Evolutionary conservation across 2,329 filamentous ascomycete genomes (phyloP).

Genomic region (Aspergillus floridensis): DNA sequence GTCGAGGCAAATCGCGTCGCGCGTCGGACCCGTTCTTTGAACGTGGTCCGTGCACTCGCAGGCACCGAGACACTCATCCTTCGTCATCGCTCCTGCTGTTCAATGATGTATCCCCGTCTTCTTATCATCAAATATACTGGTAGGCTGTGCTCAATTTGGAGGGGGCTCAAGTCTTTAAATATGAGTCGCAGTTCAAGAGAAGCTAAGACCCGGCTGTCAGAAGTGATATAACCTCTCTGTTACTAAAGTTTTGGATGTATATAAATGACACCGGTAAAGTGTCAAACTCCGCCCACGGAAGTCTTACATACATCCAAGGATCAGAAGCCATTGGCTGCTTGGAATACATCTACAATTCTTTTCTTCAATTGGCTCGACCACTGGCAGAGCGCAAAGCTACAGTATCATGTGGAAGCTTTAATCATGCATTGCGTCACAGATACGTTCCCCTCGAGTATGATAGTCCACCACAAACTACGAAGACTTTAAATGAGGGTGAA

Average conservation of each 20-base stretch:
- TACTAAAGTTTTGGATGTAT: too few species aligned
- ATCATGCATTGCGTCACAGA: background rate
- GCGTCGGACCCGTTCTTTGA: conserved; percentile 1
- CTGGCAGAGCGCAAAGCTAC: background rate
- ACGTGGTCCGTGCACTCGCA: conserved; percentile 8
- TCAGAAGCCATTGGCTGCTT: too few species aligned
- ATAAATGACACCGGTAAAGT: too few species aligned
- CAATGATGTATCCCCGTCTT: background rate
- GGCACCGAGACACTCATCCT: background rate
- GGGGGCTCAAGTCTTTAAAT: too few species aligned
- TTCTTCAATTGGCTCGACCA: background rate
- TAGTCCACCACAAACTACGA: background rate
- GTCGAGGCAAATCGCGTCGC: conserved; percentile 10
- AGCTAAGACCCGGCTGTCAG: too few species aligned
- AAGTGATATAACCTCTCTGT: too few species aligned
- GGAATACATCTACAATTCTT: background rate
- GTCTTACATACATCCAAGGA: too few species aligned
- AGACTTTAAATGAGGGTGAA: background rate
- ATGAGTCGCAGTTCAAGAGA: too few species aligned
- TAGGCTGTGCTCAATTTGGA: too few species aligned
- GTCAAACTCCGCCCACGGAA: too few species aligned
- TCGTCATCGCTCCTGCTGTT: background rate
- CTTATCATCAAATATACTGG: too few species aligned
- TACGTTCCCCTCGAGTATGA: background rate
- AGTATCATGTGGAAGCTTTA: background rate